Evolutionary conservation across 78 protist genomes (phyloP), one percentile per base, ranked within the genome.

Genomic region (Ministeria vibrans): DNA sequence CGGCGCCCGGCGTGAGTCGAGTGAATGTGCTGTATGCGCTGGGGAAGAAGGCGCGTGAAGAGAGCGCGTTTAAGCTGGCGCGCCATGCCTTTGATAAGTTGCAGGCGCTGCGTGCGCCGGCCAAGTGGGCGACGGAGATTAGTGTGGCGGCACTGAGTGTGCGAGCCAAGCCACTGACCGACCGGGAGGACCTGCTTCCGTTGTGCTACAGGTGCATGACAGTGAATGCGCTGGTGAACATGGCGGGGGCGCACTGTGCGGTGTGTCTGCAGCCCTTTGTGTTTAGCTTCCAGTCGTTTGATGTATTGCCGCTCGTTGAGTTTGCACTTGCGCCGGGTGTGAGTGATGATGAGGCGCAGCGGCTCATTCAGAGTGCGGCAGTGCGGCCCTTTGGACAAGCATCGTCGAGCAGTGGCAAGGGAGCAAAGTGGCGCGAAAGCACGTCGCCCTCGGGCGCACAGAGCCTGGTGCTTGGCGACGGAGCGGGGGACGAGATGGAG

Each of bases 291-390:
- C 0, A 6, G 39, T 2, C 77, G 30, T 88, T 80, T 82, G 84
- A 84, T 18, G n/a, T 28, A 9, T 79, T 88, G 42, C 92, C 88
- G 28, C 81, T 88, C 18, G 88, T 88, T 20, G 83, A 78, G 27
- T 87, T 87, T 28, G n/a, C 2, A 6, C 70, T 76, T n/a, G n/a
- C n/a, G n/a, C n/a, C n/a, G n/a, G n/a, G n/a, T n/a, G n/a, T n/a
- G n/a, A n/a, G n/a, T n/a, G n/a, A n/a, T n/a, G n/a, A n/a, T n/a
- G n/a, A n/a, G n/a, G n/a, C n/a, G n/a, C n/a, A n/a, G n/a, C n/a
- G n/a, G n/a, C n/a, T n/a, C n/a, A n/a, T n/a, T n/a, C n/a, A n/a
- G n/a, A n/a, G n/a, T n/a, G n/a, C n/a, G n/a, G n/a, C n/a, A n/a
- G n/a, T n/a, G n/a, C n/a, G n/a, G n/a, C n/a, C n/a, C n/a, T n/a